Percentiles rank a stretch among this genome's conserved stretches.
Conservation (phyloP, 768 basidiomycete genomes). For the Rhizopogon vulgaris region DNA sequence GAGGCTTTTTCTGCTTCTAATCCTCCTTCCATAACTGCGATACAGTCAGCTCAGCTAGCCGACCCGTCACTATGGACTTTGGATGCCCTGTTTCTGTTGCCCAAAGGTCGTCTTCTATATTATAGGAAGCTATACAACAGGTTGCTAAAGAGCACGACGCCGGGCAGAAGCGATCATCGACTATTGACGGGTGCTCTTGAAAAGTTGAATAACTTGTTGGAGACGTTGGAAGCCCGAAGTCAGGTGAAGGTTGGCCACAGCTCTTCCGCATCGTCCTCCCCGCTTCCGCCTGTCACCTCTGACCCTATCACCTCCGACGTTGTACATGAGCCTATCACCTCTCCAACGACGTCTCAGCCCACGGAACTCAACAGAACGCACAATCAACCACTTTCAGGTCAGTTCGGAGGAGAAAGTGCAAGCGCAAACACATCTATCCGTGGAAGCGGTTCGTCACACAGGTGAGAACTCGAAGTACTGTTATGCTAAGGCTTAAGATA, state of each 20-base stretch:
- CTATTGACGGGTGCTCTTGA: constrained; percentile 76
- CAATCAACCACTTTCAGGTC: constrained; percentile 14
- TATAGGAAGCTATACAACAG: constrained; percentile 87
- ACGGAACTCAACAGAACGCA: constrained; percentile 2
- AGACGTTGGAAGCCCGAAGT: constrained; percentile 55
- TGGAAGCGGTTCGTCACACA: constrained; percentile 47
- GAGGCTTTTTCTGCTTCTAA: constrained; percentile 57
- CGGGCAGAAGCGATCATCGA: constrained; percentile 82
- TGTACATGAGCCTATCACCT: not conserved
- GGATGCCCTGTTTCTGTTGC: constrained; percentile 83
- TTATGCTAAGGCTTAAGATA: not conserved
- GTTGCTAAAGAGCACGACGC: constrained; percentile 78
- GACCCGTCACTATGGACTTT: constrained; percentile 66
- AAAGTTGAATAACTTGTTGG: constrained; percentile 70
- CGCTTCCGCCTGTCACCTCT: not conserved
- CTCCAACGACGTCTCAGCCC: not conserved
- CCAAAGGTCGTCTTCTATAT: constrained; percentile 79
- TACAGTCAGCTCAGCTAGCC: constrained; percentile 26
- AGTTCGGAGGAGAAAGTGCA: constrained; percentile 20
- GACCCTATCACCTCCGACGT: not conserved
- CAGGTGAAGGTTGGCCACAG: constrained; percentile 24
- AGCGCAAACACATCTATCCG: constrained; percentile 49
- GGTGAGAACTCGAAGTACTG: constrained; percentile 34
- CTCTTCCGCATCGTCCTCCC: not conserved
- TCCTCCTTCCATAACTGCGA: constrained; percentile 47